Evolutionary conservation across 1,139 yeast species (phyloP).

Genomic region (Dujonia santamariae): DNA sequence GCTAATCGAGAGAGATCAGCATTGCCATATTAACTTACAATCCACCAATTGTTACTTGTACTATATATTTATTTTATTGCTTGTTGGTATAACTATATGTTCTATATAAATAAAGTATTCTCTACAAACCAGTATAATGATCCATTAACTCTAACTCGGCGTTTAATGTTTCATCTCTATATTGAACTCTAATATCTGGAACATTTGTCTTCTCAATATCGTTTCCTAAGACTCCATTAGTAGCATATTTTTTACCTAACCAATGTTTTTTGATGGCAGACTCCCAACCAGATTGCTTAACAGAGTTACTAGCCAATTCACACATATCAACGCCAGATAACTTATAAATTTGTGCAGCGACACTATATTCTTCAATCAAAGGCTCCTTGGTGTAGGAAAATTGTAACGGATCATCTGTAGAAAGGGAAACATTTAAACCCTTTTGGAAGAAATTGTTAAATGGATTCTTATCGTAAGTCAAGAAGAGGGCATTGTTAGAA

Average conservation of each 20-base stretch:
- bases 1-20: no score
- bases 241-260: slow-evolving; percentile 72
- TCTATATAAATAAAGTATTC: no score
- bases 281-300: slow-evolving; percentile 91
- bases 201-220: slow-evolving; percentile 93
- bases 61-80: no score
- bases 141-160: slow-evolving; percentile 75
- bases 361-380: slow-evolving; percentile 94
- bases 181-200: slow-evolving; percentile 80
- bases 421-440: slow-evolving; percentile 89
- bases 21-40: not conserved
- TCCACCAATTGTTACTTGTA: not conserved
- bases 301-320: slow-evolving; percentile 85
- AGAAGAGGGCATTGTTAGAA: slow-evolving; percentile 91
- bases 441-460: slow-evolving; percentile 85
- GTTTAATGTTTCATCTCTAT: slow-evolving; percentile 74
- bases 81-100: no score
- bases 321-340: slow-evolving; percentile 95
- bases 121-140: slow-evolving; percentile 42
- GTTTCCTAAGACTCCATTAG: slow-evolving; percentile 71
- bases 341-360: slow-evolving; percentile 96
- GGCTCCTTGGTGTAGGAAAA: slow-evolving; percentile 97
- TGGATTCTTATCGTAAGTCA: slow-evolving; percentile 94
- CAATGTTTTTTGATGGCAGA: slow-evolving; percentile 80
- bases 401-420: slow-evolving; percentile 74